Evolutionary conservation across 495 filamentous ascomycete genomes (phyloP).

Genomic region (Rusavskia elegans): DNA sequence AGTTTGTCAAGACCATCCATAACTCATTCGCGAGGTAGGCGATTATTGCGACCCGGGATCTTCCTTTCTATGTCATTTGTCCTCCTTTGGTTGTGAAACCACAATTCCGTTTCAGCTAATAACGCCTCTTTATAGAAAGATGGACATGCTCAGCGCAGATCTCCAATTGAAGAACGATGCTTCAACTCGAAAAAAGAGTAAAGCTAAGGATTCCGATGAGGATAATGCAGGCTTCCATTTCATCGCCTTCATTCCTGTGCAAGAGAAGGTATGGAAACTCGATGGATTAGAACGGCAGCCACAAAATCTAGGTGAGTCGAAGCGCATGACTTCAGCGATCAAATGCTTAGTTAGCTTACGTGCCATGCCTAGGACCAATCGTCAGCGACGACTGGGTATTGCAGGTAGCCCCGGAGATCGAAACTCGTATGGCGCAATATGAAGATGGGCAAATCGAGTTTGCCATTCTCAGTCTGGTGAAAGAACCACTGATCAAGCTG

Average conservation of each 20-base stretch:
- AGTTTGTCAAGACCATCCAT: conserved; percentile 64
- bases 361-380: conserved; percentile 17
- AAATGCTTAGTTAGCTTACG: neutral
- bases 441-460: conserved; percentile 41
- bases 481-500: conserved; percentile 31
- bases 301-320: conserved; percentile 44
- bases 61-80: neutral
- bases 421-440: conserved; percentile 35
- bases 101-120: neutral
- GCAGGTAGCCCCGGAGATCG: conserved; percentile 28
- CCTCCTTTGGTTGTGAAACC: neutral
- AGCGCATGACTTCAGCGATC: too few species aligned
- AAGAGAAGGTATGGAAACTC: conserved; percentile 68
- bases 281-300: conserved; percentile 73
- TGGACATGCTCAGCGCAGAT: conserved; percentile 68
- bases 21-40: conserved; percentile 72
- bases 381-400: conserved; percentile 32
- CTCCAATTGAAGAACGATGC: conserved; percentile 48
- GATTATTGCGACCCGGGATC: neutral
- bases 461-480: conserved; percentile 36
- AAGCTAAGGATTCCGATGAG: conserved; percentile 19
- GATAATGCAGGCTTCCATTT: conserved; percentile 60
- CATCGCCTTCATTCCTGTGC: conserved; percentile 71
- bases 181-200: conserved; percentile 20
- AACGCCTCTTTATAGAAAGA: conserved; percentile 29